phyloP scores from a whole-genome alignment of 2,329 filamentous ascomycete species.

The Beauveria bassiana region DNA sequence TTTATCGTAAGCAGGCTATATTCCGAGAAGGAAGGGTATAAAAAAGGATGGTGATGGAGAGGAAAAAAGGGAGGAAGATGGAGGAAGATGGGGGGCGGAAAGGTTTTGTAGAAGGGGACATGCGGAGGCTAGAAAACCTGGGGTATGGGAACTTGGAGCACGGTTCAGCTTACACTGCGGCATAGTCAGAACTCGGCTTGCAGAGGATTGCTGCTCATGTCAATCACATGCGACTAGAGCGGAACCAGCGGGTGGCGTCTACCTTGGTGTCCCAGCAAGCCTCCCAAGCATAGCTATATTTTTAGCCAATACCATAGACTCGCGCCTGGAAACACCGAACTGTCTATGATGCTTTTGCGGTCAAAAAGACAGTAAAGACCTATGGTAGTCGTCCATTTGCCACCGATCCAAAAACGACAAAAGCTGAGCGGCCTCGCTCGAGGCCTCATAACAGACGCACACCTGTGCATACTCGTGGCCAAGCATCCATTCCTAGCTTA shows the following conservation, averaged over 20 bases:
- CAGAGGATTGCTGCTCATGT: conserved; percentile 2
- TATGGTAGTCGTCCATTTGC: not conserved
- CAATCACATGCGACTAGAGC: conserved; percentile 10
- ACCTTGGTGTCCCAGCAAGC: not conserved
- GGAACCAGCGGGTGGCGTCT: not conserved
- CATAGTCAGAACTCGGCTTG: conserved; percentile 4
- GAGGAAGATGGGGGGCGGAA: not conserved
- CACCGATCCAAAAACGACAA: not conserved
- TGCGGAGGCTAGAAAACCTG: conserved; percentile 7
- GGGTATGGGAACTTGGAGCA: conserved; percentile 1
- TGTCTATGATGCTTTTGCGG: not conserved
- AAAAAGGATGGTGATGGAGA: not conserved
- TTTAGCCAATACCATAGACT: not conserved
- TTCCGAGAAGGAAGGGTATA: conserved; percentile 1
- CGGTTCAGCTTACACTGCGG: not conserved
- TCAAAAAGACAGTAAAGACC: not conserved
- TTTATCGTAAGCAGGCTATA: not conserved
- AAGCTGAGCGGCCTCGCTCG: not conserved
- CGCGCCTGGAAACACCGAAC: not conserved
- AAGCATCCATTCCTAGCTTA: not conserved
- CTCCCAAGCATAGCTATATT: not conserved
- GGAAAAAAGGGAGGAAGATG: not conserved
- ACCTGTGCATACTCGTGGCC: not conserved
- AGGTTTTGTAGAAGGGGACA: conserved; percentile 11
- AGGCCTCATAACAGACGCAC: not conserved